Conservation (phyloP, 306 rosid species). For the Cicer arietinum region DNA sequence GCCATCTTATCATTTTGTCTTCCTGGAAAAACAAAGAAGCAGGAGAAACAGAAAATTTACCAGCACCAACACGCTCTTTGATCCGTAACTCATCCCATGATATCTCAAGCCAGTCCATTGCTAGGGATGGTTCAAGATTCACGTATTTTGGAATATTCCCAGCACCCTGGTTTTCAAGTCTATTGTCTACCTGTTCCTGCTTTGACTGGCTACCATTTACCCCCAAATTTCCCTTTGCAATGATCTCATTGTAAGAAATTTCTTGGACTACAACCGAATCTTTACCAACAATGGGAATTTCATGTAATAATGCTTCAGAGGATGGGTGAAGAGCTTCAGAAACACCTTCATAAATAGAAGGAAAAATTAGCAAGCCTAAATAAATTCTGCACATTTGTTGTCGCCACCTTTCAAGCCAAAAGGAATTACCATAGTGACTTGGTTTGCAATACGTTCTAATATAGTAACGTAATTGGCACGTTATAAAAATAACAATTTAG, state of each 20-base stretch:
- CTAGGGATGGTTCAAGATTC: slow-evolving; percentile 92
- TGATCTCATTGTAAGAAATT: slow-evolving; percentile 47
- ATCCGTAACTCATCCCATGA: slow-evolving; percentile 90
- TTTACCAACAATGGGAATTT: slow-evolving; percentile 47
- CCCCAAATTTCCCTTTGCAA: slow-evolving; percentile 51
- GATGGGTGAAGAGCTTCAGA: slow-evolving; percentile 52
- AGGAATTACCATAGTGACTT: background rate
- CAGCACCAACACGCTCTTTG: slow-evolving; percentile 97
- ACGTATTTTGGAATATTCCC: slow-evolving; percentile 67
- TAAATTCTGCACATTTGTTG: slow-evolving; percentile 46
- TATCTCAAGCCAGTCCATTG: slow-evolving; percentile 99
- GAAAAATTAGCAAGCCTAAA: slow-evolving; percentile 49
- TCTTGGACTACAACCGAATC: slow-evolving; percentile 50
- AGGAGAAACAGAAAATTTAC: slow-evolving; percentile 55
- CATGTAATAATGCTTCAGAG: slow-evolving; percentile 45
- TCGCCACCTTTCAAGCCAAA: slow-evolving; percentile 53
- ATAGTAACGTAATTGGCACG: too few species aligned
- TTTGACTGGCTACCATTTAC: slow-evolving; percentile 49
- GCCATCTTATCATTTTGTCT: background rate
- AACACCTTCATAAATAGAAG: slow-evolving; percentile 53
- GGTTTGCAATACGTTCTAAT: too few species aligned
- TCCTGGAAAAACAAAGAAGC: slow-evolving; percentile 2
- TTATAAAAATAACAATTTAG: too few species aligned
- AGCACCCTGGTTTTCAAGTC: slow-evolving; percentile 56
- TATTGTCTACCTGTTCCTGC: slow-evolving; percentile 52